A percentile compares a stretch with the other conserved stretches of the same genome.
Conservation (phyloP, 148 eudicot species). For the Hydrangea macrophylla region DNA sequence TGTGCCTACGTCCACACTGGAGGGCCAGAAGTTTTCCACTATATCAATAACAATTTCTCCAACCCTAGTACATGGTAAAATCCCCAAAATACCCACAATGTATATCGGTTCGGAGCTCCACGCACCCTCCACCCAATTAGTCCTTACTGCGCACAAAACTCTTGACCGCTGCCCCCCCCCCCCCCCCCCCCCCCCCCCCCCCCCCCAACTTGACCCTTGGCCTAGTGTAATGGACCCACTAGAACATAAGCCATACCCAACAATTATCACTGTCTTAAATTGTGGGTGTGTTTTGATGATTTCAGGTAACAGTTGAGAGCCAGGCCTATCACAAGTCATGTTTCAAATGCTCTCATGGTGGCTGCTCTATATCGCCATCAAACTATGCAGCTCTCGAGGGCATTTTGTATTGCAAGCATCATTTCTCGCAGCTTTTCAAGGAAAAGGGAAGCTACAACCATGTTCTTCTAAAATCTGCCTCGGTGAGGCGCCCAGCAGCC, state of each 20-base stretch:
- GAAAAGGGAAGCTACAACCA: slow-evolving; percentile 96
- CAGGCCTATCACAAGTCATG: slow-evolving; percentile 78
- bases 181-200: too few relatives aligned
- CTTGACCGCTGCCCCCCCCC: not conserved
- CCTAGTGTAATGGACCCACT: too few relatives aligned
- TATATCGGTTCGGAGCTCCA: too few relatives aligned
- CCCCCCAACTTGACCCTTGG: too few relatives aligned
- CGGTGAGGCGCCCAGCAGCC: slow-evolving; percentile 51
- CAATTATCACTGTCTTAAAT: too few relatives aligned
- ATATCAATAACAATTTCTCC: too few relatives aligned
- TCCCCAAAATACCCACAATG: too few relatives aligned
- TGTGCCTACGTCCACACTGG: too few relatives aligned
- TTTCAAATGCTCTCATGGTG: slow-evolving; percentile 84
- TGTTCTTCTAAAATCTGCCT: slow-evolving; percentile 64
- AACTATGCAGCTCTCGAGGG: slow-evolving; percentile 92
- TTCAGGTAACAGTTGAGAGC: slow-evolving; percentile 84
- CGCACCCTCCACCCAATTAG: not conserved
- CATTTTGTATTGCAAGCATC: slow-evolving; percentile 78
- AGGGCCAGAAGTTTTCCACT: too few relatives aligned
- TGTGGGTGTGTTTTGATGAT: not conserved
- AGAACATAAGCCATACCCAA: too few relatives aligned
- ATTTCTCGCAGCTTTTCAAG: slow-evolving; percentile 92
- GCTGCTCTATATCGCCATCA: slow-evolving; percentile 79
- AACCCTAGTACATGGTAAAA: too few relatives aligned
- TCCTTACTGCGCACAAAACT: not conserved